Evolutionary conservation across 768 basidiomycete species (phyloP).

Genomic region (Nevesoporus exiguus): DNA sequence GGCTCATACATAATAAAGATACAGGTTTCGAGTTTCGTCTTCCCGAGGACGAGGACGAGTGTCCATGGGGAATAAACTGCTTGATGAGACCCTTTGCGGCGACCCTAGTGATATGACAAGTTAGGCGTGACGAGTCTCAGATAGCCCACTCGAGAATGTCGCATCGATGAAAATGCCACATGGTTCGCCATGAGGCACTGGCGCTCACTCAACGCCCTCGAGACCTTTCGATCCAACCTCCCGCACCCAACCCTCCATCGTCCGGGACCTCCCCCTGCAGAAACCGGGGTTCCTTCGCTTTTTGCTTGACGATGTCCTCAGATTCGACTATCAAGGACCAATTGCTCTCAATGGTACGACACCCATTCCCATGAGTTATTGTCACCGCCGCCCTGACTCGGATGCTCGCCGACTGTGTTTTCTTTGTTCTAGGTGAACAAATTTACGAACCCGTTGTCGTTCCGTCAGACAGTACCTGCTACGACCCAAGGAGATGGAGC

Average conservation of each 20-base stretch:
- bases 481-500: neutral
- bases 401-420: neutral
- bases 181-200: slow-evolving; percentile 23
- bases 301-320: slow-evolving; percentile 7
- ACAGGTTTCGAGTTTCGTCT: neutral
- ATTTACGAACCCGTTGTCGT: neutral
- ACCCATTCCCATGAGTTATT: neutral
- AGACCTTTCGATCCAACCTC: slow-evolving; percentile 1
- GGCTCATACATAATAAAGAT: slow-evolving; percentile 3
- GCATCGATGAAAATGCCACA: slow-evolving; percentile 16
- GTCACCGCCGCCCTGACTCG: neutral
- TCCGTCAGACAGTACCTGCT: neutral
- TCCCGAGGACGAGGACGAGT: neutral
- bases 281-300: neutral
- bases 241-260: slow-evolving; percentile 4
- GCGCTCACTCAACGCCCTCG: slow-evolving; percentile 1
- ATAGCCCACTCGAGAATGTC: neutral
- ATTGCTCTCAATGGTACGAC: slow-evolving; percentile 9
- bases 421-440: slow-evolving; percentile 6
- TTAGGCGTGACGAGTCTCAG: neutral
- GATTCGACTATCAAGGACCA: slow-evolving; percentile 1
- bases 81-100: slow-evolving; percentile 5
- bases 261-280: slow-evolving; percentile 5
- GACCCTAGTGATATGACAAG: slow-evolving; percentile 7
- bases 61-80: slow-evolving; percentile 4